phyloP scores from a whole-genome alignment of 305 asterid species.

The Salvia sclarea region DNA sequence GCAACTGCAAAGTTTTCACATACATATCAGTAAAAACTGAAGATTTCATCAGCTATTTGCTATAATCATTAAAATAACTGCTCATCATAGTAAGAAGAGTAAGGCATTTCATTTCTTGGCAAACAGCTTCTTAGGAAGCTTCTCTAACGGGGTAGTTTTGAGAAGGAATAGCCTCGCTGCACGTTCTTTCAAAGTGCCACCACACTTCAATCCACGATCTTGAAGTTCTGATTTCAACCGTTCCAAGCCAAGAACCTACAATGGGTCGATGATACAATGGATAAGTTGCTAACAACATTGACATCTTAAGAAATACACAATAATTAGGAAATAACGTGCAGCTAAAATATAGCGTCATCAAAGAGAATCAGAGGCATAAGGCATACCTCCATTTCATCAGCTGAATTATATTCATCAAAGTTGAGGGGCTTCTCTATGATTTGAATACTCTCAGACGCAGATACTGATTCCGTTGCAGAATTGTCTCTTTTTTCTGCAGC shows the following conservation, averaged over 20 bases:
- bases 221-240: conserved; percentile 80
- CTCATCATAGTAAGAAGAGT: not conserved
- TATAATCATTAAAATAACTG: conserved; percentile 14
- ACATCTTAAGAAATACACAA: not conserved
- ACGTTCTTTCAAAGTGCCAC: conserved; percentile 87
- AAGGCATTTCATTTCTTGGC: conserved; percentile 72
- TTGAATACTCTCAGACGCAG: conserved; percentile 33
- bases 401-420: conserved; percentile 64
- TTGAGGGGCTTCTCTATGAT: conserved; percentile 52
- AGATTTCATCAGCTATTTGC: not conserved
- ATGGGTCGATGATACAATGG: not conserved
- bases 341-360: not conserved
- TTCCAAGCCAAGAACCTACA: conserved; percentile 79
- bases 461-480: conserved; percentile 31
- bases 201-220: conserved; percentile 80
- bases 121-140: conserved; percentile 81
- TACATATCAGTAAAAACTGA: conserved; percentile 19
- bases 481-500: conserved; percentile 28
- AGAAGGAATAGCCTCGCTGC: conserved; percentile 88
- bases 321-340: not conserved
- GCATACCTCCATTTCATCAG: conserved; percentile 71
- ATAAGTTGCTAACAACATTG: conserved; percentile 17
- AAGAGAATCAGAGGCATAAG: conserved; percentile 32
- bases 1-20: not conserved
- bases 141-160: conserved; percentile 77